These are phyloP conservation scores for Pseudopediastrum boryanum DNA, from an alignment of 139 green algal species.

Conservation along the genomic window DNA sequence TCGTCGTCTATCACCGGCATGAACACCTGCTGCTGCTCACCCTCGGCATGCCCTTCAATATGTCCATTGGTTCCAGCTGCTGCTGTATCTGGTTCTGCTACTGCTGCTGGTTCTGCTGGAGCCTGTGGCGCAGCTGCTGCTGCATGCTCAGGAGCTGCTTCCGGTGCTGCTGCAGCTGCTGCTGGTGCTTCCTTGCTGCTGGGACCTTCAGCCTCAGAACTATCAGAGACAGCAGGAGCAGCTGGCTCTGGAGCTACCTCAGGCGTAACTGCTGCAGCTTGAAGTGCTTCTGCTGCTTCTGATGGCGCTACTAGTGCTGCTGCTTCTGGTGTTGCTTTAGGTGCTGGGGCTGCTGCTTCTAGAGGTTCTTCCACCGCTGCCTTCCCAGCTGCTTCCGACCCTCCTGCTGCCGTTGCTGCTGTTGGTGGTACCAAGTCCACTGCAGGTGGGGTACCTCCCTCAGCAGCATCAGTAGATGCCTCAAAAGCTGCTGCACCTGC, in stretches of 20 bases:
- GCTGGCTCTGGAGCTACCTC: not conserved
- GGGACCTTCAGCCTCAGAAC: no score
- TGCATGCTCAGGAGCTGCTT: no score
- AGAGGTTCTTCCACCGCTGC: not conserved
- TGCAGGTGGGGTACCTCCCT: no score
- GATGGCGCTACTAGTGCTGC: not conserved
- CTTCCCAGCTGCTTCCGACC: not conserved
- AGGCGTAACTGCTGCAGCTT: not conserved
- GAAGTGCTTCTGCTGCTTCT: not conserved
- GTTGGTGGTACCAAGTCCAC: no score
- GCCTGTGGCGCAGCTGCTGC: not conserved
- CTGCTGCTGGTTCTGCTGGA: not conserved
- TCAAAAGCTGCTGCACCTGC: no score
- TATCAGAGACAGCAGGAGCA: no score
- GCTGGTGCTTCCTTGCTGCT: no score
- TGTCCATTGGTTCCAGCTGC: not conserved
- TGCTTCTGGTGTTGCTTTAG: not conserved
- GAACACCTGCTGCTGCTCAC: no score
- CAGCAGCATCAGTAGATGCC: no score
- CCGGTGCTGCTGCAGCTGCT: no score
- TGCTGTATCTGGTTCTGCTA: not conserved
- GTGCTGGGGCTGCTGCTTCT: not conserved
- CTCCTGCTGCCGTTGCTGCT: not conserved
- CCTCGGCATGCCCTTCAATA: no score
- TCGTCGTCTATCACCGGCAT: no score